Evolutionary conservation across 371 early-diverging fungal species (phyloP).

Genomic region (Mucor circinelloides): DNA sequence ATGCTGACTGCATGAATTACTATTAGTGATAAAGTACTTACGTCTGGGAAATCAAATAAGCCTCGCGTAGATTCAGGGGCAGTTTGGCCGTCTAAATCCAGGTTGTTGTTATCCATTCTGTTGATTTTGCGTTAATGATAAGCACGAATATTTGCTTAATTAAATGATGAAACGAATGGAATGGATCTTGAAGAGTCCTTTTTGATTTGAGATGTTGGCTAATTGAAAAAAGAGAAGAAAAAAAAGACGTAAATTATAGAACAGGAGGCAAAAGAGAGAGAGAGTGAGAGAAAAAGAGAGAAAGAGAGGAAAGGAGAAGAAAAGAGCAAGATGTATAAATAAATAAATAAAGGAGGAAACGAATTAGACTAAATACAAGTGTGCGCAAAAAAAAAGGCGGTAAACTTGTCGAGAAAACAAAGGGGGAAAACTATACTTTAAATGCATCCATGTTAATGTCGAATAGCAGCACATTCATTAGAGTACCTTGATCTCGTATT

Average conservation of each 20-base stretch:
- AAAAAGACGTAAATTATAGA: not conserved
- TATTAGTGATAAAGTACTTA: not conserved
- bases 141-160: not conserved
- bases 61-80: constrained; percentile 58
- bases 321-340: constrained; percentile 6
- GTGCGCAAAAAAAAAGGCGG: constrained; percentile 3
- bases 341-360: constrained; percentile 3
- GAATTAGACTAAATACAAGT: not conserved
- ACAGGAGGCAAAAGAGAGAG: not conserved
- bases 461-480: too few species aligned
- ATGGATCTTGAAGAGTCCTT: constrained; percentile 11
- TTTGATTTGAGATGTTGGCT: not conserved
- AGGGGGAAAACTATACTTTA: not conserved
- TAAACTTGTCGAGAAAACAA: not conserved
- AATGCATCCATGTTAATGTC: too few species aligned
- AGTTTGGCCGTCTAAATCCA: constrained; percentile 50
- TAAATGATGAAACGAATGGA: constrained; percentile 23
- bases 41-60: constrained; percentile 46
- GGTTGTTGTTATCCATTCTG: constrained; percentile 22
- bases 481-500: too few species aligned
- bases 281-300: constrained; percentile 1
- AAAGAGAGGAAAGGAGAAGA: constrained; percentile 3
- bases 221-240: not conserved
- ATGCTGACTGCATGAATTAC: not conserved
- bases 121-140: not conserved